These are phyloP conservation scores for Favolaschia claudopus DNA, from an alignment of 768 basidiomycete species.

Conservation along the genomic window DNA sequence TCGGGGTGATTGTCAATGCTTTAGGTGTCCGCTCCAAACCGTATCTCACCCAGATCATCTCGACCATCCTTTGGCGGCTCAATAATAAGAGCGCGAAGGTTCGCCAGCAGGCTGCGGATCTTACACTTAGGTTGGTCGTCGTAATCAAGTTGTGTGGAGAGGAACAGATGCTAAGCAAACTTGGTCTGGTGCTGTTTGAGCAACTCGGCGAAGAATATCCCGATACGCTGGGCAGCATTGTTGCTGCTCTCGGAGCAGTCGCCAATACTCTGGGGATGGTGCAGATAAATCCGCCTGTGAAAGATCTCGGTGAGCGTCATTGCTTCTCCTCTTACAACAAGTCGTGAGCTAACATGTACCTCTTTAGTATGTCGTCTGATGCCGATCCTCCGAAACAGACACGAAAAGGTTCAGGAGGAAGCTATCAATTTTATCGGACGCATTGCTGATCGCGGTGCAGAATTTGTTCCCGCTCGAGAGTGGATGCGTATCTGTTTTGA, in stretches of 20 bases:
- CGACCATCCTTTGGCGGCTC: slow-evolving; percentile 97
- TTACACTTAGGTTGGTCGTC: slow-evolving; percentile 90
- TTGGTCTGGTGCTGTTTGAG: slow-evolving; percentile 96
- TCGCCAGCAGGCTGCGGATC: slow-evolving; percentile 96
- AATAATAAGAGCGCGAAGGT: slow-evolving; percentile 99
- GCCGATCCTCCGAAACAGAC: slow-evolving; percentile 96
- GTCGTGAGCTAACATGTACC: slow-evolving; percentile 6
- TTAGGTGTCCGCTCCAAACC: slow-evolving; percentile 96
- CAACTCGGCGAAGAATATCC: slow-evolving; percentile 99
- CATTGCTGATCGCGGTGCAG: slow-evolving; percentile 97
- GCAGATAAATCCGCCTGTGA: slow-evolving; percentile 99
- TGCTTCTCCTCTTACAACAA: not conserved
- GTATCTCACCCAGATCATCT: slow-evolving; percentile 97
- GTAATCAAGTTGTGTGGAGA: slow-evolving; percentile 99
- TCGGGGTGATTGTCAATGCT: slow-evolving; percentile 96
- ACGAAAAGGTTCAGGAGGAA: slow-evolving; percentile 99
- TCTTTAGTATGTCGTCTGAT: slow-evolving; percentile 91
- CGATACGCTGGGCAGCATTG: slow-evolving; percentile 99
- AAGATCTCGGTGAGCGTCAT: slow-evolving; percentile 88
- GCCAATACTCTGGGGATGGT: slow-evolving; percentile 99
- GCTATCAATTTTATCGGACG: slow-evolving; percentile 99
- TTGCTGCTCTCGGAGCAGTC: slow-evolving; percentile 96
- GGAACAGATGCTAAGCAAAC: slow-evolving; percentile 92
- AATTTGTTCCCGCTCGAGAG: slow-evolving; percentile 96
- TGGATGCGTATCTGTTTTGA: slow-evolving; percentile 99